Base-by-base conservation (phyloP, 352 stramenopile genomes). In the Peronospora farinosa region DNA sequence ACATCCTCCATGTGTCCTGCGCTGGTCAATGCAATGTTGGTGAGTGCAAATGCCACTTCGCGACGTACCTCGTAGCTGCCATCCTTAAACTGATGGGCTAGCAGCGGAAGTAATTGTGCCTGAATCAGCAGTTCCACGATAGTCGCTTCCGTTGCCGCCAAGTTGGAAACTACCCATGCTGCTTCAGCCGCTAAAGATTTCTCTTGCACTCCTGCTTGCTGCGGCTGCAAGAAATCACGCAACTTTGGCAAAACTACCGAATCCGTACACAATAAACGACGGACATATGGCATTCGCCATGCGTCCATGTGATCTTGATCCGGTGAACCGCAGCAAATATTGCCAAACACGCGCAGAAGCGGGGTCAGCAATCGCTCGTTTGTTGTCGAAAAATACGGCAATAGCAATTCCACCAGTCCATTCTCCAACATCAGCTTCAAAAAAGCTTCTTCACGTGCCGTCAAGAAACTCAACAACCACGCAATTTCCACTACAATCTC, bases 391-490 rank as follows among this genome's bases (percentile, higher is more conserved):
- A 93, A 84, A 41, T 74, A 74, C 37, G 75, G 76, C 28, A 86
- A 52, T 25, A 93, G 46, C 15, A 77, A 33, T 12, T 75, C 57
- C 17, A 84, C 56, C 7, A 89, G 58, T 8, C 62, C 60, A 15
- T 67, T 72, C 25, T 88, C 66, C 40, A 93, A 69, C 63, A 87
- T 72, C 7, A 74, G 56, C 51, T 81, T 72, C 13, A 90, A 60
- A 45, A 72, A 77, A 35, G 78, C 70, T 36, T 89, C 78, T 52
- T 91, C 78, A 3, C 82, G 78, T 15, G 86, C 82, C 2, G 80
- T 95, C 10, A 96, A 66, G 51, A 92, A 96, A 47, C 81, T 88
- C 25, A 96, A 62, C 21, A 92, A 64, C 86, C 86, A 96, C 7
- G 72, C 74, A 8, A 89, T 67, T 65, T 96, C 86, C 4, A 93